Evolutionary conservation across 805 yeast species (phyloP).

Genomic region (Zygoascus biomembranicola): DNA sequence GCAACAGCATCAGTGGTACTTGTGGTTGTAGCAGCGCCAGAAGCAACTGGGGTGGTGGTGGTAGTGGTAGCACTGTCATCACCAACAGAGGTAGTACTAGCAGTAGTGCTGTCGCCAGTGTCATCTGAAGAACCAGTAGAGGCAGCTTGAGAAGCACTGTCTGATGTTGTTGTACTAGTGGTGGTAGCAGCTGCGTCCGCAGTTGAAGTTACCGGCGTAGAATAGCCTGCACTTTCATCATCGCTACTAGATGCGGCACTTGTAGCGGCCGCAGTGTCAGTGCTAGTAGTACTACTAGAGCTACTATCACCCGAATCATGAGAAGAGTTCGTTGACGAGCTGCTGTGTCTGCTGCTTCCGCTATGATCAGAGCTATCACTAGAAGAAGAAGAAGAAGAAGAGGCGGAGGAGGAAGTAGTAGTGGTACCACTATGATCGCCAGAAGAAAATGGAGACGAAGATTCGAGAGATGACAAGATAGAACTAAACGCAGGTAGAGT

Average conservation of each 20-base stretch:
- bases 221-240: not conserved
- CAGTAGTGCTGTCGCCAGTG: too few relatives aligned
- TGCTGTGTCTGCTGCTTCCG: not conserved
- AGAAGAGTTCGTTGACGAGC: not conserved
- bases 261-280: slow-evolving; percentile 1
- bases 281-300: not conserved
- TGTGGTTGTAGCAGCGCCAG: slow-evolving; percentile 3
- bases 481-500: not conserved
- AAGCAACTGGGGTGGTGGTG: not conserved
- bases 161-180: not conserved
- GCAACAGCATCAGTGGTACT: not conserved
- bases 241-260: not conserved
- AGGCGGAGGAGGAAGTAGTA: not conserved
- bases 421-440: not conserved
- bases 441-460: not conserved
- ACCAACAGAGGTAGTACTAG: too few relatives aligned
- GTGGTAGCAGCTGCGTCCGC: not conserved
- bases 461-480: not conserved
- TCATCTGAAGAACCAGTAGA: not conserved
- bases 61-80: not conserved
- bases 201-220: not conserved
- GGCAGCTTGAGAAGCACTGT: not conserved
- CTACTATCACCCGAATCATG: not conserved
- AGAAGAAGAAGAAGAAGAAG: not conserved
- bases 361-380: not conserved